A percentile compares a stretch with the other conserved stretches of the same genome.
phyloP scores from a whole-genome alignment of 371 early-diverging fungal genomes.

The Mortierella sp. region DNA sequence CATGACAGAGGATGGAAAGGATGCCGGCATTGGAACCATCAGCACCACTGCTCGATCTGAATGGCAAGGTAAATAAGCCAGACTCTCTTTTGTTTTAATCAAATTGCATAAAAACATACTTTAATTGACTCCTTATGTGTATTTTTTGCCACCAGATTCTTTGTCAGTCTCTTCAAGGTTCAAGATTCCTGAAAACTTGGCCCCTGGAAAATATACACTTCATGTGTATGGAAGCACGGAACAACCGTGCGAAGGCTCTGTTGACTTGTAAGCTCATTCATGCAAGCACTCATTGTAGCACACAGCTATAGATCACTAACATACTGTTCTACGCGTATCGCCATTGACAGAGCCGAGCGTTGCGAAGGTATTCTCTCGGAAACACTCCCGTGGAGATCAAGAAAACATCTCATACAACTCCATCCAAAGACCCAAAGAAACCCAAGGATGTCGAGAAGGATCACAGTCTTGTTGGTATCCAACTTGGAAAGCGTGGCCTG shows the following conservation, averaged over 20 bases:
- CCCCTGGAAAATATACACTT: constrained; percentile 30
- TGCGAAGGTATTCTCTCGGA: constrained; percentile 44
- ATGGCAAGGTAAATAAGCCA: constrained; percentile 37
- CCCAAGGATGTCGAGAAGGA: not conserved
- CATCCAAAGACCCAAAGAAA: not conserved
- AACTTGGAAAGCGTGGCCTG: constrained; percentile 14
- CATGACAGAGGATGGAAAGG: constrained; percentile 43
- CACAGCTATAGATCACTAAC: not conserved
- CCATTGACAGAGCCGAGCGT: not conserved
- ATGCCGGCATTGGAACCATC: constrained; percentile 35
- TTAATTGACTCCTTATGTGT: too few species aligned
- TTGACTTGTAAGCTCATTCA: constrained; percentile 18
- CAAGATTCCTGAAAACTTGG: constrained; percentile 19
- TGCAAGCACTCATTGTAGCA: not conserved
- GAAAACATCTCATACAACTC: not conserved
- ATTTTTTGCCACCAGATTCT: constrained; percentile 34
- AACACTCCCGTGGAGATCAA: constrained; percentile 30
- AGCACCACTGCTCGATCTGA: constrained; percentile 15
- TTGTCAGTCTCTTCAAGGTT: constrained; percentile 14
- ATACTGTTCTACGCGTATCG: not conserved
- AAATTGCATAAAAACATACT: too few species aligned
- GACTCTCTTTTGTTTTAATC: too few species aligned
- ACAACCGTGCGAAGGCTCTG: constrained; percentile 30
- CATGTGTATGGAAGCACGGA: constrained; percentile 41
- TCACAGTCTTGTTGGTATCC: not conserved